Evolutionary conservation across 352 stramenopile genomes (phyloP).

Genomic region (Pythium utonaiense): DNA sequence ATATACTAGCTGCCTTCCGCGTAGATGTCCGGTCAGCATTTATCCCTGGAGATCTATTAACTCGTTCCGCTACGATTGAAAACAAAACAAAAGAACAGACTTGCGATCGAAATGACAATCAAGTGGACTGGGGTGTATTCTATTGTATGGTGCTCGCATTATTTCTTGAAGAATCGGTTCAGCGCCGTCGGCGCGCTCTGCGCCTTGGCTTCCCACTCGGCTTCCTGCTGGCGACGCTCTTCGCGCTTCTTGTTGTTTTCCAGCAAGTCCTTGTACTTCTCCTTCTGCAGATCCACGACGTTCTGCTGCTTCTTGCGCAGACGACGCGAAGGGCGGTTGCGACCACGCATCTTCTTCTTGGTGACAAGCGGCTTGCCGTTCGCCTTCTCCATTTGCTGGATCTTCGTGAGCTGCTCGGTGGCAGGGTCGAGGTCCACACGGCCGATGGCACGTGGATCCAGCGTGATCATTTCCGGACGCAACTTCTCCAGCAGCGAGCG

Average conservation of each 20-base stretch:
- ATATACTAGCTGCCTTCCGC: neutral
- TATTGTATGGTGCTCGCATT: slow-evolving; percentile 19
- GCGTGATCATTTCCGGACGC: slow-evolving; percentile 96
- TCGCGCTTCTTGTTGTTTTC: slow-evolving; percentile 73
- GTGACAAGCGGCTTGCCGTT: slow-evolving; percentile 66
- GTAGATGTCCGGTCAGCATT: neutral
- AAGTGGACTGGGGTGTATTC: slow-evolving; percentile 7
- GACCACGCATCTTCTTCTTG: slow-evolving; percentile 97
- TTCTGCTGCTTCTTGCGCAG: slow-evolving; percentile 97
- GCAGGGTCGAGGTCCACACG: slow-evolving; percentile 90
- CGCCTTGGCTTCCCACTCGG: slow-evolving; percentile 77
- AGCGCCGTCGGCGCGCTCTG: slow-evolving; percentile 72
- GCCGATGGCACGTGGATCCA: slow-evolving; percentile 93
- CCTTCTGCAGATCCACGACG: slow-evolving; percentile 94
- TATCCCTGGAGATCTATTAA: neutral
- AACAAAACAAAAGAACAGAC: slow-evolving; percentile 5
- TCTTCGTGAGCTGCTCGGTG: slow-evolving; percentile 82
- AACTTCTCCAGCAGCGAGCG: slow-evolving; percentile 97
- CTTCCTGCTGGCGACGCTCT: slow-evolving; percentile 66
- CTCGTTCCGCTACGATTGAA: neutral
- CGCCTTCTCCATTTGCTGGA: slow-evolving; percentile 65
- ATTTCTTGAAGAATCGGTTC: slow-evolving; percentile 89
- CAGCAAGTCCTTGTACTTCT: slow-evolving; percentile 88
- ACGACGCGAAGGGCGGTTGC: slow-evolving; percentile 96
- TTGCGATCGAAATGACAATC: slow-evolving; percentile 1